Percentiles rank a stretch among this genome's conserved stretches.
These are phyloP conservation scores for Lipomyces yamadae DNA, from an alignment of 805 yeast genomes.

Conservation along the genomic window DNA sequence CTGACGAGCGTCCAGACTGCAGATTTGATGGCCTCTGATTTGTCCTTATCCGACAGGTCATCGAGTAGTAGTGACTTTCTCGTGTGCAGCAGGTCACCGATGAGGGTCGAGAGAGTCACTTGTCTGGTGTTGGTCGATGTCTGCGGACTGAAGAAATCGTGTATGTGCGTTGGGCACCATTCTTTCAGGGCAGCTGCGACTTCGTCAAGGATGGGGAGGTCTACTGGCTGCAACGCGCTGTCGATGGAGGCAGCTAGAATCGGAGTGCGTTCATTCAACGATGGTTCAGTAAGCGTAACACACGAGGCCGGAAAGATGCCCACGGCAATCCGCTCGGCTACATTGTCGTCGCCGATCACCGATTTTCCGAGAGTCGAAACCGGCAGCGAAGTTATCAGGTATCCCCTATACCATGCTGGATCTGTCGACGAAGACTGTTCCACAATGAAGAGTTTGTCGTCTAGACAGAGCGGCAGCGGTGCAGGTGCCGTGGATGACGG, in stretches of 20 bases:
- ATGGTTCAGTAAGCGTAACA: constrained; percentile 18
- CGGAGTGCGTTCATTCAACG: constrained; percentile 41
- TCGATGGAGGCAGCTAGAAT: constrained; percentile 33
- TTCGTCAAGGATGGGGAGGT: constrained; percentile 37
- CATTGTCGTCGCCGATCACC: constrained; percentile 37
- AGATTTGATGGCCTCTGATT: constrained; percentile 39
- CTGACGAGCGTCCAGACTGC: constrained; percentile 44
- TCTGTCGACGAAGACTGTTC: constrained; percentile 59
- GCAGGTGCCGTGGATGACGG: constrained; percentile 11
- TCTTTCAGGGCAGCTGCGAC: constrained; percentile 44
- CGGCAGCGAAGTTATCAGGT: constrained; percentile 64
- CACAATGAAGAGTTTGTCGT: constrained; percentile 77
- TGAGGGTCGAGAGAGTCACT: constrained; percentile 38
- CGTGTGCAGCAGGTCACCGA: constrained; percentile 40
- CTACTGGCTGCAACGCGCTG: neutral
- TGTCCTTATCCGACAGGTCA: constrained; percentile 38
- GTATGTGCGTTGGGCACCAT: constrained; percentile 43
- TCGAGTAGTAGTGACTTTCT: constrained; percentile 41
- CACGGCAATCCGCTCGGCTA: constrained; percentile 39
- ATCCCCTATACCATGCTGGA: constrained; percentile 77
- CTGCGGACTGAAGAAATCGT: constrained; percentile 38
- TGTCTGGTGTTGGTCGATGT: constrained; percentile 41
- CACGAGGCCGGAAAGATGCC: constrained; percentile 43
- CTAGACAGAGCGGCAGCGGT: constrained; percentile 46
- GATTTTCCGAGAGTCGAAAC: constrained; percentile 41